phyloP scores from a whole-genome alignment of 140 eudicot genomes.

The Anethum foeniculum region DNA sequence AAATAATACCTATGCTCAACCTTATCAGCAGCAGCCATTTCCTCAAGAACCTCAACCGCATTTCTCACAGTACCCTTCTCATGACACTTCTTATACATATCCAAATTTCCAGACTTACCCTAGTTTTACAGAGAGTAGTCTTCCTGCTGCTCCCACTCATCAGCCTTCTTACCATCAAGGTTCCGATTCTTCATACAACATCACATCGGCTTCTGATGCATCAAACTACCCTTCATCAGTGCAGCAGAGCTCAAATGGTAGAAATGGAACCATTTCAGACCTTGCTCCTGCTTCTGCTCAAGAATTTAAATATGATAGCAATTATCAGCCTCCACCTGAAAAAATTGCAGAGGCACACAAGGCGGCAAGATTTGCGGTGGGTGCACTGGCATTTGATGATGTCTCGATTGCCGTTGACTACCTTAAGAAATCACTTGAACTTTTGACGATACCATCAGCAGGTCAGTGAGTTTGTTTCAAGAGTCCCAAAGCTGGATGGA shows the following conservation, averaged over 20 bases:
- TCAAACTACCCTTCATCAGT: constrained; percentile 35
- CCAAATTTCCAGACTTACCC: constrained; percentile 89
- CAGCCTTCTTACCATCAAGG: constrained; percentile 68
- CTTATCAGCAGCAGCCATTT: constrained; percentile 39
- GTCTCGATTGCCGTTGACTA: constrained; percentile 74
- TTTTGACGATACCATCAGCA: constrained; percentile 74
- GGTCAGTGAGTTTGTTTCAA: constrained; percentile 34
- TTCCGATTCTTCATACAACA: constrained; percentile 33
- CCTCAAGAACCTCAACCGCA: constrained; percentile 30
- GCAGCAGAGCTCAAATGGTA: constrained; percentile 34
- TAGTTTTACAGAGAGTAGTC: constrained; percentile 69
- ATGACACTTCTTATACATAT: constrained; percentile 35
- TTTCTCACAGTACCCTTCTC: constrained; percentile 48
- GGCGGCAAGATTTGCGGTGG: constrained; percentile 96
- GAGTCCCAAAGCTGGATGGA: neutral
- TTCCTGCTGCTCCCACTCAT: constrained; percentile 70
- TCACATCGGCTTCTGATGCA: constrained; percentile 32
- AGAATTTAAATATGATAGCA: constrained; percentile 65
- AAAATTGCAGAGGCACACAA: constrained; percentile 92
- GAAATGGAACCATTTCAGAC: constrained; percentile 37
- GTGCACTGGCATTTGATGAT: constrained; percentile 92
- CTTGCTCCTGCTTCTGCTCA: constrained; percentile 29
- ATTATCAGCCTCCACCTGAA: constrained; percentile 79
- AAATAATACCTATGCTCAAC: constrained; percentile 2
- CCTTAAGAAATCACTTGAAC: constrained; percentile 78